phyloP scores from a whole-genome alignment of 768 basidiomycete species.

The Gyrodon lividus region DNA sequence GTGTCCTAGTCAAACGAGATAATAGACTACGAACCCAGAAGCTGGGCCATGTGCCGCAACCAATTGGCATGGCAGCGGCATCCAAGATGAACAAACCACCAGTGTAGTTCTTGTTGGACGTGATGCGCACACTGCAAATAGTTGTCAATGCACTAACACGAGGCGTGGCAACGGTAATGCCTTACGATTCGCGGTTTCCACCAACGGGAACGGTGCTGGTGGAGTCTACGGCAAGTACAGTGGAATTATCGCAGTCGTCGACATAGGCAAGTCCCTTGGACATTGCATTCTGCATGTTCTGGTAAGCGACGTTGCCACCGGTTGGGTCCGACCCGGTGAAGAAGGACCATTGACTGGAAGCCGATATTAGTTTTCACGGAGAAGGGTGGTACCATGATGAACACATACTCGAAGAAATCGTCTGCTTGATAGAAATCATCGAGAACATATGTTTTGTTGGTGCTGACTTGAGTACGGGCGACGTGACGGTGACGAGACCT shows the following conservation, averaged over 20 bases:
- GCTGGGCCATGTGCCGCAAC: conserved; percentile 64
- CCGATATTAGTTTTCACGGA: background rate
- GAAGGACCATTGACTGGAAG: conserved; percentile 65
- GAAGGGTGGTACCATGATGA: background rate
- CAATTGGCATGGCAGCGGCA: conserved; percentile 66
- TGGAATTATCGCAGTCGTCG: conserved; percentile 50
- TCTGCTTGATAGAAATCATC: conserved; percentile 46
- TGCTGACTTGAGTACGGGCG: conserved; percentile 16
- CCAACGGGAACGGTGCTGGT: conserved; percentile 46
- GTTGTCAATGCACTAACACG: conserved; percentile 1
- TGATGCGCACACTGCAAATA: conserved; percentile 59
- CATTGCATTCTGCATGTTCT: conserved; percentile 45
- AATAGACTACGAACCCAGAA: conserved; percentile 40
- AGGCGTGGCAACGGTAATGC: background rate
- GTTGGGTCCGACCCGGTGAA: conserved; percentile 67
- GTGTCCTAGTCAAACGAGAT: background rate
- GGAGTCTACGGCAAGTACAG: conserved; percentile 63
- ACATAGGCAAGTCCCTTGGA: conserved; percentile 59
- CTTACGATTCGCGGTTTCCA: conserved; percentile 54
- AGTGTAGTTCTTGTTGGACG: conserved; percentile 57
- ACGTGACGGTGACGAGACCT: conserved; percentile 31
- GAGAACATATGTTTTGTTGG: conserved; percentile 34
- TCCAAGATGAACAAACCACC: conserved; percentile 77
- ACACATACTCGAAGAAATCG: conserved; percentile 58
- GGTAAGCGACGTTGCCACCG: conserved; percentile 64